Evolutionary conservation across 192 early-diverging fungal species (phyloP), one percentile per base, ranked within the genome.

Genomic region (Backusella sp.): DNA sequence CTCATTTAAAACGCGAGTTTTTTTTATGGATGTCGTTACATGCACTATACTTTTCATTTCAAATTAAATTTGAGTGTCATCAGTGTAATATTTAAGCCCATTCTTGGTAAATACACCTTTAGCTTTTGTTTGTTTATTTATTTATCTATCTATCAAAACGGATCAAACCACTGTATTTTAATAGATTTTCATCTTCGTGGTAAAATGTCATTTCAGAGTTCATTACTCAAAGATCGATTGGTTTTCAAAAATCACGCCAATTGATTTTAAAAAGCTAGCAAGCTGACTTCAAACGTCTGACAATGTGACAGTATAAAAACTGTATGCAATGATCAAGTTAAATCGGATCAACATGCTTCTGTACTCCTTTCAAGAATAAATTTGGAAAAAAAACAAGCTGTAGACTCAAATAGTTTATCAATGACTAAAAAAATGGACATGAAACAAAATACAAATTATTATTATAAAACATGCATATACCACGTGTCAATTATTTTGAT

Each of bases 401-500:
- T 59, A 26, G 7, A 9, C 21, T n/a, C 19, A 49, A 19, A n/a
- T 15, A 49, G 21, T 59, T 59, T 59, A 26, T 59, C 9, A 9
- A 2, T 59, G 23, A 59, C 21, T 11, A 59, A 12, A 59, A 62
- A 62, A 62, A 62, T 2, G 23, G 11, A n/a, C 26, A 62, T 62
- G 56, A 62, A 62, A 62, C 56, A 62, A 26, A 62, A 62, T 62
- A 62, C 56, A 62, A 62, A 62, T 28, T 28, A 62, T 12, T 62
- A 62, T 26, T 62, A 62, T 4, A 23, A 62, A 28, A 62, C 56
- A 28, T 23, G 11, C 53, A 23, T 26, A 56, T 23, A 59, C 26
- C 56, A 62, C 56, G 56, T 62, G 56, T 2, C 21, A 62, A 28
- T 28, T 62, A 62, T 28, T 28, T 62, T 62, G 6, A 28, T 28